Evolutionary conservation across 2,329 filamentous ascomycete species (phyloP).

Genomic region (Neofusicoccum cordaticola): DNA sequence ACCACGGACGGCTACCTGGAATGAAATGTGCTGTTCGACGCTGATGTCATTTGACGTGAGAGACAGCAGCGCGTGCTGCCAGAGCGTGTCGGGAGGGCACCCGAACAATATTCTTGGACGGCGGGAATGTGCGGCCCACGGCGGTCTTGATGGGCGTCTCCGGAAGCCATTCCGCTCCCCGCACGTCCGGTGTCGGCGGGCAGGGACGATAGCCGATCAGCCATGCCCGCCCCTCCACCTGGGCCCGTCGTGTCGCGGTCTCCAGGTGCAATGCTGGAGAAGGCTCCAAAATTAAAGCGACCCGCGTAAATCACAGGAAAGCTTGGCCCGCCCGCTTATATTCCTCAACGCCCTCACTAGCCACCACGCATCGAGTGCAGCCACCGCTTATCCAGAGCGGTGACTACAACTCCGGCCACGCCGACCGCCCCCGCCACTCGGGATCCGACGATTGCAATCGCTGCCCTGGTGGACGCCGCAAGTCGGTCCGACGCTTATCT

Average conservation of each 20-base stretch:
- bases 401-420: conserved; percentile 1
- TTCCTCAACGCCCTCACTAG: neutral
- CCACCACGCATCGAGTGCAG: no score
- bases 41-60: neutral
- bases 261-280: neutral
- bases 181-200: neutral
- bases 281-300: neutral
- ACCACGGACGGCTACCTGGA: conserved; percentile 7
- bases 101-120: no score
- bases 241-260: neutral
- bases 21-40: neutral
- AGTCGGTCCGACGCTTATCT: conserved; percentile 15
- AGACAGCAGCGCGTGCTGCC: no score
- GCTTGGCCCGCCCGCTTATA: neutral
- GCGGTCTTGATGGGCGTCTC: neutral
- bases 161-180: neutral
- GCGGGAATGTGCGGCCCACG: no score
- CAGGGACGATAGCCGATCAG: neutral
- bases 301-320: conserved; percentile 6
- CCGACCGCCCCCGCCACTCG: neutral
- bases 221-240: neutral
- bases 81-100: neutral
- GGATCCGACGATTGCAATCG: neutral
- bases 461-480: neutral
- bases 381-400: neutral